Evolutionary conservation across 106 monocot species (phyloP), one percentile per base, ranked within the genome.

Genomic region (Agapanthus africanus): DNA sequence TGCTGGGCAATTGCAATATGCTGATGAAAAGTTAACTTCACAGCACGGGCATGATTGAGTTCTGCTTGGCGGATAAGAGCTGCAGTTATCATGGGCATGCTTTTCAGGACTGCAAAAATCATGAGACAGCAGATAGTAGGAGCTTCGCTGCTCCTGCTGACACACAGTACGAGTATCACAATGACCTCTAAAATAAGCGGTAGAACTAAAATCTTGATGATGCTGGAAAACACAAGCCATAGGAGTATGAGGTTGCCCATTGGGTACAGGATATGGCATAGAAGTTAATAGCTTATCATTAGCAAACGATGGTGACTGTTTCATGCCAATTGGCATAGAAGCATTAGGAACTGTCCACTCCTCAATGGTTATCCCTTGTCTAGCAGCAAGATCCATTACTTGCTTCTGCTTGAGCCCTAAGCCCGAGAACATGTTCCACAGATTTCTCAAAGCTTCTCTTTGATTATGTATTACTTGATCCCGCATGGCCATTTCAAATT

Each of bases 401-500:
- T 90, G 89, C 70, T 87, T 87, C 70, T 90, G 84, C 37, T 87
- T 84, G 54, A 99, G 90, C 26, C 89, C 97, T 66, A 85, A 79
- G 16, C 92, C 86, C 66, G 76, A 71, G n/a, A 90, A 80, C 75
- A 92, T 79, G 69, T 83, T 84, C 97, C 97, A 99, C 23, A 99
- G 78, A 67, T 85, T 87, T 73, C 74, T 79, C 40, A 85, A 77
- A 11, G 92, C 76, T 78, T 92, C 97, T 72, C 89, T 82, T 76
- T 99, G 97, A 33, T 87, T 87, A 66, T 99, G 84, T 67, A 99
- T 92, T 13, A 92, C 79, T 67, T 99, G 92, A 71, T 99, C 97
- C 19, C 92, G 75, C 84, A 92, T 89, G 26, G 92, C 97, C 52
- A 99, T 87, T 79, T 99, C 92, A 75, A 92, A 91, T 75, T 99